Evolutionary conservation across 2,329 filamentous ascomycete genomes (phyloP).

Genomic region (Corniculantispora saksenae): DNA sequence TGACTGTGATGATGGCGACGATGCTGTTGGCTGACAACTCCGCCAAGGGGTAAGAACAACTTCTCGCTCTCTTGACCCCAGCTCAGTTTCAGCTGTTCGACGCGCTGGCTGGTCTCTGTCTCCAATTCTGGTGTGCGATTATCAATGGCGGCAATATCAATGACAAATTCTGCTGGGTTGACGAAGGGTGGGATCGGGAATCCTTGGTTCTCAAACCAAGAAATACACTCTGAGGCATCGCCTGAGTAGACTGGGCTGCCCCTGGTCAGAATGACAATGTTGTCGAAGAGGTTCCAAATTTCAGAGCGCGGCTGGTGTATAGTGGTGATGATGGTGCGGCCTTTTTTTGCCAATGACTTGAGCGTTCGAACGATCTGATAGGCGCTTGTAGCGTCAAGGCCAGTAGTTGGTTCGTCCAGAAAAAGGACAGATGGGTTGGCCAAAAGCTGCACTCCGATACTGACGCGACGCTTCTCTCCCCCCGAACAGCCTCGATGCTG

Average conservation of each 20-base stretch:
- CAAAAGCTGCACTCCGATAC: conserved; percentile 77
- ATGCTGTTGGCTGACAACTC: conserved; percentile 7
- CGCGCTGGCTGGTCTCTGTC: conserved; percentile 56
- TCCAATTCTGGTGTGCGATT: conserved; percentile 70
- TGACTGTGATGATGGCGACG: conserved; percentile 11
- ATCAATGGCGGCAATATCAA: conserved; percentile 74
- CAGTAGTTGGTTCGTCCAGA: conserved; percentile 78
- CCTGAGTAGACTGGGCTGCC: conserved; percentile 72
- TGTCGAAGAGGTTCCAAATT: conserved; percentile 77
- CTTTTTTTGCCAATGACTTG: conserved; percentile 66
- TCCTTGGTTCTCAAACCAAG: conserved; percentile 64
- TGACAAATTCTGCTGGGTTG: conserved; percentile 75
- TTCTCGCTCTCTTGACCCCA: conserved; percentile 52
- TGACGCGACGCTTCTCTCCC: conserved; percentile 75
- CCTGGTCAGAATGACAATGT: conserved; percentile 66
- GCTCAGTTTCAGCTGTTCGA: conserved; percentile 59
- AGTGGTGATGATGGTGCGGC: conserved; percentile 70
- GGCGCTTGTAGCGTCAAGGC: conserved; percentile 74
- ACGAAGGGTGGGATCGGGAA: conserved; percentile 68
- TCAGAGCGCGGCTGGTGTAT: conserved; percentile 79
- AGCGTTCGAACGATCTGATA: conserved; percentile 72
- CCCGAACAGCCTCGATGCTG: conserved; percentile 76
- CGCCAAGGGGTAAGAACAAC: conserved; percentile 27
- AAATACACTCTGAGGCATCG: conserved; percentile 54
- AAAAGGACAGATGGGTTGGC: conserved; percentile 77